A percentile compares a stretch with the other conserved stretches of the same genome.
phyloP scores from a whole-genome alignment of 1,139 yeast species.

The Debaryomyces psychrophilus region DNA sequence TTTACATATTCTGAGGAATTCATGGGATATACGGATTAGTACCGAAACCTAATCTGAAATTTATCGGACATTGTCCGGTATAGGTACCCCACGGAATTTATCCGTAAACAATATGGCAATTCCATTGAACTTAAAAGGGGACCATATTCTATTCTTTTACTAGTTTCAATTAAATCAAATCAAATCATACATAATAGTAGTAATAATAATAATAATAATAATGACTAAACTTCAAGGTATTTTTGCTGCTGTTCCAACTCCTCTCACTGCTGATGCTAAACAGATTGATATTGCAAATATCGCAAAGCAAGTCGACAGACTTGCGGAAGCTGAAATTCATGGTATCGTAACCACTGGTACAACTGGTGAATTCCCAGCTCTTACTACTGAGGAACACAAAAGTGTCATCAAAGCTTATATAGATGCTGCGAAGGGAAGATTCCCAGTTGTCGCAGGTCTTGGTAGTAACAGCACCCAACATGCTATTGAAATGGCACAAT shows the following conservation, averaged over 20 bases:
- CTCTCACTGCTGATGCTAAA: constrained; percentile 16
- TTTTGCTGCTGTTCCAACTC: constrained; percentile 22
- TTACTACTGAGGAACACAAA: constrained; percentile 19
- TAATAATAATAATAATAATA: no score
- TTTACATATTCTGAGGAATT: no score
- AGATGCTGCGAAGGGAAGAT: constrained; percentile 19
- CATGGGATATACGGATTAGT: no score
- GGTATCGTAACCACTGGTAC: constrained; percentile 23
- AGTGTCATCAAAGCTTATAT: constrained; percentile 19
- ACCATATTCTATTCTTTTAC: background rate
- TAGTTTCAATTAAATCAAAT: background rate
- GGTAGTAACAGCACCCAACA: constrained; percentile 19
- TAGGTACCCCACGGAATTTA: background rate
- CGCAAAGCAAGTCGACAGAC: constrained; percentile 16
- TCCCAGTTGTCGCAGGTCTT: constrained; percentile 19
- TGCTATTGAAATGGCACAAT: constrained; percentile 20
- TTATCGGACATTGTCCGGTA: background rate
- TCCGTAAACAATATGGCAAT: background rate
- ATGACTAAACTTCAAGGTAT: constrained; percentile 16
- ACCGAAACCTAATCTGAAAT: no score
- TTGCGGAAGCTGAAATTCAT: constrained; percentile 18
- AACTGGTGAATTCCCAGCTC: constrained; percentile 22
- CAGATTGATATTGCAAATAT: constrained; percentile 14
- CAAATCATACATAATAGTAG: no score
- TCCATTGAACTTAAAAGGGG: background rate